These are phyloP conservation scores for Pseudogymnoascus sp. DNA, from an alignment of 2,329 filamentous ascomycete genomes.

Conservation along the genomic window DNA sequence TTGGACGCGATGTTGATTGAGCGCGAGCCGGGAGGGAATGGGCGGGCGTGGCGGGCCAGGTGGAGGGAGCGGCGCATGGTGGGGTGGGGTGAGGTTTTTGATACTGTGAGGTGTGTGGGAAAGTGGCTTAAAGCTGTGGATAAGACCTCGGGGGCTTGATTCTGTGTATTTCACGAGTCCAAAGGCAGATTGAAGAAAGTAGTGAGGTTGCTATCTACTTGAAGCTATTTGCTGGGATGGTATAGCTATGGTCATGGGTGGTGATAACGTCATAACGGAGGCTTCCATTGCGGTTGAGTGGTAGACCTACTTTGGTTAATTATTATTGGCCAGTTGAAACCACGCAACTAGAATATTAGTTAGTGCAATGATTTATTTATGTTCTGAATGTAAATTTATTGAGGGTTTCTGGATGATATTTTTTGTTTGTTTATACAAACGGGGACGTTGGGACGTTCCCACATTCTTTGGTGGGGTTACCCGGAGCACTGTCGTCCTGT, in stretches of 20 bases:
- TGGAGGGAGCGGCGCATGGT: background rate
- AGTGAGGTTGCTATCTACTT: background rate
- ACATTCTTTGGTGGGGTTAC: background rate
- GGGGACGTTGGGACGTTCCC: background rate
- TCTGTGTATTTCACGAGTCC: background rate
- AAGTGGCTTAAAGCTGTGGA: background rate
- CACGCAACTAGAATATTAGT: background rate
- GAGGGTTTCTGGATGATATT: background rate
- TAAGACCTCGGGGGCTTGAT: background rate
- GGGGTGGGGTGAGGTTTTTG: background rate
- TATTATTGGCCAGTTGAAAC: background rate
- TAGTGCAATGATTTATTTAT: background rate
- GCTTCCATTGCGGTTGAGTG: background rate
- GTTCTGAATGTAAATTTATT: background rate
- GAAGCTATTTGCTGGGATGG: background rate
- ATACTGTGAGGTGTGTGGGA: background rate
- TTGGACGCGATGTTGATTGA: background rate
- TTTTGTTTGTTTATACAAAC: background rate
- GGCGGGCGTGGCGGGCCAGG: background rate
- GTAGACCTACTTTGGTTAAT: background rate
- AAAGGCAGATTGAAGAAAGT: background rate
- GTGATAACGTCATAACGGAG: background rate
- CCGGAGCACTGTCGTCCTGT: constrained; percentile 5
- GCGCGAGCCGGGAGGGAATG: background rate
- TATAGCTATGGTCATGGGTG: background rate